Base-by-base conservation (phyloP, 2,329 filamentous ascomycete genomes). In the Fusarium udum region DNA sequence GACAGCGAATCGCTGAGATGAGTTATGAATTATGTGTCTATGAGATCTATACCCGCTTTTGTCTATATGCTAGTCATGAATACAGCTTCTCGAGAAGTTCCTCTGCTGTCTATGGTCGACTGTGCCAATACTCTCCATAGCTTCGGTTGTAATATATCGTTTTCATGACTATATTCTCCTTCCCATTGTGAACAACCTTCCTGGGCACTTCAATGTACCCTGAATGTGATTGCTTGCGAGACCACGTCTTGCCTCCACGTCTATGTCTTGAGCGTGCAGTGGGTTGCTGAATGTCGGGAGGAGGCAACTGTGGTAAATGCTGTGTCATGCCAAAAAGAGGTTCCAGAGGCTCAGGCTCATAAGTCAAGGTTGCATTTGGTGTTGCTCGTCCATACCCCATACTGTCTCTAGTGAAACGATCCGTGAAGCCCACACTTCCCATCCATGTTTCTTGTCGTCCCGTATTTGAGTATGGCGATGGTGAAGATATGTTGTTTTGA, bases 401-500 rank as follows among this genome's bases (percentile, higher is more conserved):
- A 3, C 36, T 49, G 20, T 34, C 37, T 37, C 60, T 58, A 8
- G 53, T 53, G n/a, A 77, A 77, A 24, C 56, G 39, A 22, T 56
- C 8, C 18, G 75, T 57, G 24, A 68, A 77, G 4, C 75, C 75
- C 3, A 59, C 48, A 10, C 75, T 70, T 14, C 74, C 75, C 74
- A 78, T 75, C 66, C 72, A 76, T 1, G 34, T 22, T 6, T 65
- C n/a, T 10, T 58, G 31, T 10, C 56, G n/a, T 16, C 52, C 26
- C 3, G 22, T 39, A 2, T 3, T 28, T 7, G 40, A 15, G 14
- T 71, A 73, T 28, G 72, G 67, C 0, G 68, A 68, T 7, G 36
- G 7, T 8, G 55, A 28, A 3, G 32, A 12, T 26, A 8, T 15
- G 15, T 4, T 14, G 5, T n/a, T 24, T 28, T 40, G 26, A 7